A percentile compares a stretch with the other conserved stretches of the same genome.
Evolutionary conservation across 495 filamentous ascomycete species (phyloP).

Genomic region (Hypoxylon rickii): DNA sequence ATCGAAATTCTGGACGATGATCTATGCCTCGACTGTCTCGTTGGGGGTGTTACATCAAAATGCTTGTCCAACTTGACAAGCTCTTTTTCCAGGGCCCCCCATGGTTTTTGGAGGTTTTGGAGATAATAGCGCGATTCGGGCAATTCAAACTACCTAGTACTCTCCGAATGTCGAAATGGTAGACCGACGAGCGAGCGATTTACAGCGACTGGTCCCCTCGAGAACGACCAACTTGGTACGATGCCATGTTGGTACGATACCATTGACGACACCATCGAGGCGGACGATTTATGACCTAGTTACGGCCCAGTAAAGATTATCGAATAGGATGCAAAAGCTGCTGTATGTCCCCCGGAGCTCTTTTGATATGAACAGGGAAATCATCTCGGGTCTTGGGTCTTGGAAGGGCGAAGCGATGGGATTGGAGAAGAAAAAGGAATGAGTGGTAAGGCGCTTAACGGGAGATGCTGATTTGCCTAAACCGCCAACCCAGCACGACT

Average conservation of each 20-base stretch:
- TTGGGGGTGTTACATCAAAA: slow-evolving; percentile 21
- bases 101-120: no score
- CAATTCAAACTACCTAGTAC: slow-evolving; percentile 28
- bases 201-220: slow-evolving; percentile 7
- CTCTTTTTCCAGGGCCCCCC: slow-evolving; percentile 3
- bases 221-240: slow-evolving; percentile 11
- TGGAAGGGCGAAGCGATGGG: slow-evolving; percentile 13
- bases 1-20: not conserved
- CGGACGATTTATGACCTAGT: not conserved
- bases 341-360: not conserved
- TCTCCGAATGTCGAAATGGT: slow-evolving; percentile 20
- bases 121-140: slow-evolving; percentile 25
- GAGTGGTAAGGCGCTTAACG: slow-evolving; percentile 30
- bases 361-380: slow-evolving; percentile 17
- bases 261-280: no score
- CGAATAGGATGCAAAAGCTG: slow-evolving; percentile 15
- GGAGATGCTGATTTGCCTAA: slow-evolving; percentile 21
- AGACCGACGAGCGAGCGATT: slow-evolving; percentile 1
- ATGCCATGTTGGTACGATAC: no score
- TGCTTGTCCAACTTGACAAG: slow-evolving; percentile 16
- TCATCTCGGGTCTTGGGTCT: slow-evolving; percentile 8
- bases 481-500: slow-evolving; percentile 5
- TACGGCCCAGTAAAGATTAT: not conserved
- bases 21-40: not conserved
- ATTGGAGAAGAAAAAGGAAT: slow-evolving; percentile 20